Evolutionary conservation across 2,329 filamentous ascomycete genomes (phyloP).

Genomic region (Shiraia sp.): DNA sequence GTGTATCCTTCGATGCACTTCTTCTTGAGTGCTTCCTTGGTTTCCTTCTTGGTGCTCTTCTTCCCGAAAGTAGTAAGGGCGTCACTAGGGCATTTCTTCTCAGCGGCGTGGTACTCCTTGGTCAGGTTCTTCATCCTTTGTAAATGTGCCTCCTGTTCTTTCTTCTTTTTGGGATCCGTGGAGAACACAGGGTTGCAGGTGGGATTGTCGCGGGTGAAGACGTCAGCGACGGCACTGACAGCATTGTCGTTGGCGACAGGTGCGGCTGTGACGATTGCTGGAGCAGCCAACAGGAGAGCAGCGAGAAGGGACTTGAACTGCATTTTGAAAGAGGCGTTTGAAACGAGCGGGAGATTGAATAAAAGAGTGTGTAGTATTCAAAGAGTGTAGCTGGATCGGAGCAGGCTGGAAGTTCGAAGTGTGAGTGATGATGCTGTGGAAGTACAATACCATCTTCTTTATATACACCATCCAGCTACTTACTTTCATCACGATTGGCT

Average conservation of each 20-base stretch:
- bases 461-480: not conserved
- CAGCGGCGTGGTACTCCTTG: not conserved
- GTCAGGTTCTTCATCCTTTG: not conserved
- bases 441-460: not conserved
- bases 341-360: not conserved
- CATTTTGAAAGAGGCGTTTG: not conserved
- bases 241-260: not conserved
- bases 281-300: not conserved
- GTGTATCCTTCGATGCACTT: not conserved
- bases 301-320: not conserved
- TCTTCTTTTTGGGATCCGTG: not conserved
- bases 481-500: not conserved
- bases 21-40: not conserved
- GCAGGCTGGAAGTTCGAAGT: not conserved
- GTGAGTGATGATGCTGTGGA: not conserved
- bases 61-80: not conserved
- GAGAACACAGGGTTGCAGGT: not conserved
- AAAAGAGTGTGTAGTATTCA: not conserved
- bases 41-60: not conserved
- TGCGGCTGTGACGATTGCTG: not conserved
- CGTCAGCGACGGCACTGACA: not conserved
- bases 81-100: not conserved
- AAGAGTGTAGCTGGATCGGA: not conserved
- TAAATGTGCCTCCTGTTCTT: not conserved
- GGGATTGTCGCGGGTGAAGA: not conserved